A percentile compares a stretch with the other conserved stretches of the same genome.
These are phyloP conservation scores for Vaucheria bursata DNA, from an alignment of 352 stramenopile genomes.

Conservation along the genomic window DNA sequence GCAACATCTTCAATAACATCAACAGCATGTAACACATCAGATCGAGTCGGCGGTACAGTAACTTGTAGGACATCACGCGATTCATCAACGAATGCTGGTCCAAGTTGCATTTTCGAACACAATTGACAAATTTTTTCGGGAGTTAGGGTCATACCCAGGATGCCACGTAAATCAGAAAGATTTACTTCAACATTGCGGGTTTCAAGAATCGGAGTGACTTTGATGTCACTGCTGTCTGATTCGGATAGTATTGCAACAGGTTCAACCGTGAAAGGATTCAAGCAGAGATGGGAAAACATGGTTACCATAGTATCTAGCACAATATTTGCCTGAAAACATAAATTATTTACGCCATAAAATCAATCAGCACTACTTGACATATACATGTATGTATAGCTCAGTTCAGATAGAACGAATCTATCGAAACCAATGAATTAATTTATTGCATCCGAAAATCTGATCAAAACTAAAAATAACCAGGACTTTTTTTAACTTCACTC, in stretches of 20 bases:
- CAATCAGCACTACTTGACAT: no score
- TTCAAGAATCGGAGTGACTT: constrained; percentile 82
- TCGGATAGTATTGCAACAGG: constrained; percentile 94
- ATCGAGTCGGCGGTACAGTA: constrained; percentile 89
- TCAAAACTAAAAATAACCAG: no score
- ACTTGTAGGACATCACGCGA: constrained; percentile 28
- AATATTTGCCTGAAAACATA: constrained; percentile 80
- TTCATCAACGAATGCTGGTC: constrained; percentile 61
- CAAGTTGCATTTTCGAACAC: constrained; percentile 97
- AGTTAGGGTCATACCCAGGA: constrained; percentile 56
- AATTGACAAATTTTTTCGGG: constrained; percentile 75
- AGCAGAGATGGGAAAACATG: constrained; percentile 91
- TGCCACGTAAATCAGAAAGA: constrained; percentile 53
- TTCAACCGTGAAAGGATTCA: constrained; percentile 88
- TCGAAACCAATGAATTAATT: no score
- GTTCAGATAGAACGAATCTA: no score
- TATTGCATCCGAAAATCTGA: no score
- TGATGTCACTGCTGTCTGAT: constrained; percentile 36
- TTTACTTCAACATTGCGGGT: constrained; percentile 61
- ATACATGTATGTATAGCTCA: no score
- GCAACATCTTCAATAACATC: constrained; percentile 98
- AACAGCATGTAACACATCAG: constrained; percentile 95
- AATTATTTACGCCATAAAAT: no score
- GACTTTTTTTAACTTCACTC: no score
- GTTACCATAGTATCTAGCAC: constrained; percentile 98